phyloP scores from a whole-genome alignment of 108 stramenopile species.

The Cyclotella atomus region DNA sequence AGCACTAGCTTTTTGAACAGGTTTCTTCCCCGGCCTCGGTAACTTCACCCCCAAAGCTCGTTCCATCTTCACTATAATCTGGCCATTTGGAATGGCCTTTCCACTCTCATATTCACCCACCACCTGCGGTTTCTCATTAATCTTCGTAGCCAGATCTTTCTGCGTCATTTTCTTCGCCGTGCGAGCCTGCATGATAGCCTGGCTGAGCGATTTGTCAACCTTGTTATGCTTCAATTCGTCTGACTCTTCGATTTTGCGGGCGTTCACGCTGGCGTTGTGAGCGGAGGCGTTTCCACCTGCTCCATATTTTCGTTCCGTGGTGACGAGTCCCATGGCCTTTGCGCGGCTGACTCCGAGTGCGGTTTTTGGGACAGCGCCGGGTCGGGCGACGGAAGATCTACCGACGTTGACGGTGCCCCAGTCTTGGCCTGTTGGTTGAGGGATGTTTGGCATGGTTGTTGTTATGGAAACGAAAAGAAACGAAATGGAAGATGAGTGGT shows the following conservation, averaged over 20 bases:
- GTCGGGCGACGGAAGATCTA: conserved; percentile 35
- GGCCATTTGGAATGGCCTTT: conserved; percentile 96
- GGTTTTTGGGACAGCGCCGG: conserved; percentile 55
- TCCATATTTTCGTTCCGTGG: conserved; percentile 61
- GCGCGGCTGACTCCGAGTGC: conserved; percentile 54
- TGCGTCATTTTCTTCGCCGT: conserved; percentile 98
- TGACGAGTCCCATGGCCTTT: conserved; percentile 68
- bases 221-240: conserved; percentile 91
- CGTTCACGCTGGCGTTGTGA: conserved; percentile 77
- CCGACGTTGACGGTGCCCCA: conserved; percentile 88
- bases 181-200: conserved; percentile 96
- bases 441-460: conserved; percentile 52
- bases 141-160: conserved; percentile 94
- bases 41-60: conserved; percentile 87
- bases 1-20: conserved; percentile 49
- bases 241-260: conserved; percentile 92
- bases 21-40: conserved; percentile 83
- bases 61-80: conserved; percentile 94
- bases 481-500: background rate
- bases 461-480: background rate
- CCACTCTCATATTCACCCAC: conserved; percentile 97
- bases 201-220: conserved; percentile 86
- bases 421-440: conserved; percentile 72
- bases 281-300: conserved; percentile 92
- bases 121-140: conserved; percentile 97